These are phyloP conservation scores for Excoecaria agallocha DNA, from an alignment of 345 rosid species.

Conservation along the genomic window DNA sequence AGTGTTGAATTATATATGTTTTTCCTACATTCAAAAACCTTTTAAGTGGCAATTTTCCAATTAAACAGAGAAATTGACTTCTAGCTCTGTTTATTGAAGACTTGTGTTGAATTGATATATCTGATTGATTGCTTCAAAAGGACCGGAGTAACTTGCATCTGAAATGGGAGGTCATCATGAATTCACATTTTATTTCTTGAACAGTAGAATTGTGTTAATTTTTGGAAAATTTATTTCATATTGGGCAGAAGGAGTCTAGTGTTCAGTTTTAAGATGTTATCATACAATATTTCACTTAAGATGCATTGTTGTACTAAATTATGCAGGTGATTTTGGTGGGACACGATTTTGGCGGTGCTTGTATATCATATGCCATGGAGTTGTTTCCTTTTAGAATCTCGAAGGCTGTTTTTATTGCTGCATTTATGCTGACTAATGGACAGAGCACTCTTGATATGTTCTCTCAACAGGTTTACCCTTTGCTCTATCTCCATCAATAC, in stretches of 20 bases:
- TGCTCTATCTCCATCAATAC: neutral
- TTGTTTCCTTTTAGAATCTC: constrained; percentile 65
- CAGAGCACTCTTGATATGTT: constrained; percentile 78
- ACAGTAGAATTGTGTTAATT: neutral
- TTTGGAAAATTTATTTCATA: neutral
- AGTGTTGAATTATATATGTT: neutral
- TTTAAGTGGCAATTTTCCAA: neutral
- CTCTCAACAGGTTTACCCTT: constrained; percentile 55
- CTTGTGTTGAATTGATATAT: neutral
- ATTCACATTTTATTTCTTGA: neutral
- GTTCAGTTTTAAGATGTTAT: constrained; percentile 6
- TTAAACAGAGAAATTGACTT: neutral
- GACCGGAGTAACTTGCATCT: neutral
- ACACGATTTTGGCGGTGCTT: constrained; percentile 94
- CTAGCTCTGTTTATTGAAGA: neutral
- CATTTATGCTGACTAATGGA: constrained; percentile 71
- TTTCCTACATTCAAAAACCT: neutral
- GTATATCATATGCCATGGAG: constrained; percentile 85
- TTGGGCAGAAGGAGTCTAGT: neutral
- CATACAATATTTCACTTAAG: neutral
- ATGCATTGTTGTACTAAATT: neutral
- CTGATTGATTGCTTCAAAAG: neutral
- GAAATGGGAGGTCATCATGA: neutral
- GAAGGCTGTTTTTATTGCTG: constrained; percentile 76
- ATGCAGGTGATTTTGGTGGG: constrained; percentile 90